Conservation (phyloP, 345 rosid genomes). For the Gossypium longicalyx region DNA sequence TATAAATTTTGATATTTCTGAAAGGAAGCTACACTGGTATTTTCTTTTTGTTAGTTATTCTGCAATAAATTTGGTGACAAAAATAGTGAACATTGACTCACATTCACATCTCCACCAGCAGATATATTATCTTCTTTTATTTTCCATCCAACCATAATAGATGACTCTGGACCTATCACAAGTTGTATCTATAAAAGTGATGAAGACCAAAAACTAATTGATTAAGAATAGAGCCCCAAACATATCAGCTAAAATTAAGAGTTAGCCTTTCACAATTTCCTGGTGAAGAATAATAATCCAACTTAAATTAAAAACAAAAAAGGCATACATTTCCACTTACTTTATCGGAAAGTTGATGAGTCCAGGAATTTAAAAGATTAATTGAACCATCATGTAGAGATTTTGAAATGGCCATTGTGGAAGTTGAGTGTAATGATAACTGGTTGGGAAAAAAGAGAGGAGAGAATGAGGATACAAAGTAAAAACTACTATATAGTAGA, state of each 20-base stretch:
- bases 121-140: conserved; percentile 72
- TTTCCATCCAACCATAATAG: conserved; percentile 77
- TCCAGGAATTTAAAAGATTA: conserved; percentile 89
- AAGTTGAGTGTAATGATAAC: conserved; percentile 73
- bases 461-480: conserved; percentile 9
- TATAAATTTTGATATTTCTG: background rate
- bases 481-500: background rate
- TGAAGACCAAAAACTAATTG: conserved; percentile 16
- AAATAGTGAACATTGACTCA: conserved; percentile 23
- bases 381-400: conserved; percentile 87
- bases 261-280: conserved; percentile 12
- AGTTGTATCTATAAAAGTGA: conserved; percentile 61
- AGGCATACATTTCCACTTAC: conserved; percentile 74
- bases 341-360: conserved; percentile 81
- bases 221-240: conserved; percentile 13
- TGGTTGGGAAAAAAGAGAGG: conserved; percentile 42
- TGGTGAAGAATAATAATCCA: background rate
- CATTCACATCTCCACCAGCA: conserved; percentile 77
- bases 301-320: conserved; percentile 12
- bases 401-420: conserved; percentile 65
- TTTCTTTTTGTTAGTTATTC: conserved; percentile 8
- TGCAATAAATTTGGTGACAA: background rate
- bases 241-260: background rate
- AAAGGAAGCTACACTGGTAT: background rate
- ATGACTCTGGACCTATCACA: conserved; percentile 69